These are phyloP conservation scores for Pogostemon cablin DNA, from an alignment of 257 asterid species.

Conservation along the genomic window DNA sequence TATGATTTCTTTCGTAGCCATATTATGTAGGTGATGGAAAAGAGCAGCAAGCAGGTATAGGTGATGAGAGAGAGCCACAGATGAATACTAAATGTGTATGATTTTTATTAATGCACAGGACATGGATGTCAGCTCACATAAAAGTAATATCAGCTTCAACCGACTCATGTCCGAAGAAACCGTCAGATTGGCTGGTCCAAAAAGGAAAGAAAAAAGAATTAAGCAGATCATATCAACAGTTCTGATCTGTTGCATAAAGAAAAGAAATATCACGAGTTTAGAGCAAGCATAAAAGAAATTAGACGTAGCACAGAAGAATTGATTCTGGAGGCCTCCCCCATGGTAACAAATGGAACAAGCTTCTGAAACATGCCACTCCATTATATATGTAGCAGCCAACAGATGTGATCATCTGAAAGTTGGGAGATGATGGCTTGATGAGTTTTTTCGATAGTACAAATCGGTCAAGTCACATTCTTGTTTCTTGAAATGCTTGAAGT, in stretches of 20 bases:
- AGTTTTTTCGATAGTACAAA: slow-evolving; percentile 12
- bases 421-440: no score
- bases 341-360: slow-evolving; percentile 36
- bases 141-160: background rate
- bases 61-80: slow-evolving; percentile 35
- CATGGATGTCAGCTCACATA: background rate
- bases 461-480: background rate
- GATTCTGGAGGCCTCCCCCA: slow-evolving; percentile 33
- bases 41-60: slow-evolving; percentile 29
- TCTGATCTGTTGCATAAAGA: no score
- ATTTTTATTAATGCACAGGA: no score
- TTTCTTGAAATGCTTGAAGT: background rate
- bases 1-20: slow-evolving; percentile 41
- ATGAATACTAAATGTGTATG: background rate
- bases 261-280: background rate
- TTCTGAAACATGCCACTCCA: slow-evolving; percentile 42
- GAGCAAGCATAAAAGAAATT: no score
- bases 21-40: no score
- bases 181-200: no score
- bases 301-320: slow-evolving; percentile 18
- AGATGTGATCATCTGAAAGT: no score
- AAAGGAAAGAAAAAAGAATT: no score
- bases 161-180: background rate
- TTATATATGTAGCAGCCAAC: slow-evolving; percentile 28
- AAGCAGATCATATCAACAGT: no score